These are phyloP conservation scores for Ustanciosporium gigantosporum DNA, from an alignment of 1,284 basidiomycete species.

Conservation along the genomic window DNA sequence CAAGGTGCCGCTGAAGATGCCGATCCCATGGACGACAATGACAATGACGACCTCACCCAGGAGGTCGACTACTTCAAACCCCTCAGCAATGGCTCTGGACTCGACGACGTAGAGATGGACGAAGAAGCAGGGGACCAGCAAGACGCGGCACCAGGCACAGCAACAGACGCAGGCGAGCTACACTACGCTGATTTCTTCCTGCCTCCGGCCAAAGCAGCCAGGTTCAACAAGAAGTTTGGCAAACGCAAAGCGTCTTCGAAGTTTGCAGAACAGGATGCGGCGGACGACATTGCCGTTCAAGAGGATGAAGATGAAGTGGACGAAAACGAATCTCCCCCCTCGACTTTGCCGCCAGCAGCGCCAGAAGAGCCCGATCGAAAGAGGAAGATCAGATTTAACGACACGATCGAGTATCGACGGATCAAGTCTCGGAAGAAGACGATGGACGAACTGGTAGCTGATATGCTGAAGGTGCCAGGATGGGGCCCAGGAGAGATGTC, in stretches of 20 bases:
- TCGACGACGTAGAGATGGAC: conserved; percentile 39
- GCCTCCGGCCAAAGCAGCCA: conserved; percentile 31
- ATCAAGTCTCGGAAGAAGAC: conserved; percentile 47
- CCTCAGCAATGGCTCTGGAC: conserved; percentile 22
- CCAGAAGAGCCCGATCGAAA: conserved; percentile 36
- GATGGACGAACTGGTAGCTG: conserved; percentile 26
- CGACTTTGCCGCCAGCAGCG: not conserved
- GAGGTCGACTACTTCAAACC: conserved; percentile 59
- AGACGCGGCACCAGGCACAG: conserved; percentile 16
- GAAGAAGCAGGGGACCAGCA: conserved; percentile 26
- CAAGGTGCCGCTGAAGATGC: conserved; percentile 70
- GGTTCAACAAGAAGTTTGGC: conserved; percentile 39
- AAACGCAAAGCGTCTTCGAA: conserved; percentile 26
- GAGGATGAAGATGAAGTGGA: conserved; percentile 11
- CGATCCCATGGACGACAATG: conserved; percentile 66
- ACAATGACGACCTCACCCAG: conserved; percentile 64
- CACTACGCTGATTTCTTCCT: conserved; percentile 69
- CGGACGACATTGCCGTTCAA: conserved; percentile 5
- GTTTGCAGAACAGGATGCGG: conserved; percentile 23
- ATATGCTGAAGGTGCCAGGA: conserved; percentile 29
- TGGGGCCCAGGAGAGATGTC: conserved; percentile 9
- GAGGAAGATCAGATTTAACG: conserved; percentile 71
- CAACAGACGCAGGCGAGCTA: conserved; percentile 53
- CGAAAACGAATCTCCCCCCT: conserved; percentile 4
- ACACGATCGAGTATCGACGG: conserved; percentile 77